A percentile compares a stretch with the other conserved stretches of the same genome.
phyloP scores from a whole-genome alignment of 805 yeast genomes.

The Candida endomychidarum region DNA sequence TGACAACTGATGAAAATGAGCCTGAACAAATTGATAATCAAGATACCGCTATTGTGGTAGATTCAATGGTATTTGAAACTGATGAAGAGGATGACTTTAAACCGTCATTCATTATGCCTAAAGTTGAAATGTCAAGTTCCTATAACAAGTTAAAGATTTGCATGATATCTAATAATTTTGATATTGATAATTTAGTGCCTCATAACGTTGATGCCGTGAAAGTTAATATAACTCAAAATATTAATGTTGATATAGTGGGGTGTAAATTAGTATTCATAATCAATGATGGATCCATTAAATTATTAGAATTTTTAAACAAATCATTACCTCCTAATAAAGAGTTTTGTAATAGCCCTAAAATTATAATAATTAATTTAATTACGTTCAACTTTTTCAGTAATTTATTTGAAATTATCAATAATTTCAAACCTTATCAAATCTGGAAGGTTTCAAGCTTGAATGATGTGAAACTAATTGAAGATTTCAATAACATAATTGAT shows the following conservation, averaged over 20 bases:
- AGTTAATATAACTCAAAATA: conserved; percentile 13
- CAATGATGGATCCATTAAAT: conserved; percentile 37
- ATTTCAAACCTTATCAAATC: conserved; percentile 34
- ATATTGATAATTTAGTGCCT: conserved; percentile 21
- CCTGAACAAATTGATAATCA: not conserved
- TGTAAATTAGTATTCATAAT: conserved; percentile 34
- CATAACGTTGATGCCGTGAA: conserved; percentile 10
- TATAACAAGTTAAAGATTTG: conserved; percentile 2
- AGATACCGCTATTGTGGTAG: not conserved
- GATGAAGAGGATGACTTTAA: conserved; percentile 35
- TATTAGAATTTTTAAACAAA: conserved; percentile 25
- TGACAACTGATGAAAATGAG: conserved; percentile 16
- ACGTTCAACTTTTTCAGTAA: conserved; percentile 41
- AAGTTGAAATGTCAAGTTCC: conserved; percentile 11
- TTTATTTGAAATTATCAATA: conserved; percentile 36
- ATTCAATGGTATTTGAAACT: conserved; percentile 39
- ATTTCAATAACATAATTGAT: conserved; percentile 29
- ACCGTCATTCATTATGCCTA: conserved; percentile 39
- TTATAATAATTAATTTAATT: conserved; percentile 39
- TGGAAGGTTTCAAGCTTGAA: conserved; percentile 39
- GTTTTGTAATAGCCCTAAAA: conserved; percentile 19
- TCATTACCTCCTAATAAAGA: conserved; percentile 13
- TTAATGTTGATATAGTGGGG: conserved; percentile 15
- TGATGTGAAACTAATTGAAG: conserved; percentile 23
- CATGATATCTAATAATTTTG: conserved; percentile 11